Percentiles rank a stretch among this genome's conserved stretches.
These are phyloP conservation scores for Abeoforma whisleri DNA, from an alignment of 78 protist genomes.

Conservation along the genomic window DNA sequence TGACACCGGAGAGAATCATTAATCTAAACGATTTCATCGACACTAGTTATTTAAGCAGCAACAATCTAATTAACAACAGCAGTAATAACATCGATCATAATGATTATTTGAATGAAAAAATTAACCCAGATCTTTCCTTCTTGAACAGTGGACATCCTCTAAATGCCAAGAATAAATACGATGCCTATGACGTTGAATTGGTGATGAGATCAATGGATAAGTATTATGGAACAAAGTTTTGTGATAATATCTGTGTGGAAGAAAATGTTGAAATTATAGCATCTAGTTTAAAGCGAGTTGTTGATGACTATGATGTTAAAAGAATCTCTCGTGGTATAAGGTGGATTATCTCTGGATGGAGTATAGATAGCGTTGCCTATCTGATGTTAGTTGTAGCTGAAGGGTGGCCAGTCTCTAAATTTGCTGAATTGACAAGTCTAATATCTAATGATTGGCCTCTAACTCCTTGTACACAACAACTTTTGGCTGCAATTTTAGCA, in stretches of 20 bases:
- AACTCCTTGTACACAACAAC: slow-evolving; percentile 2
- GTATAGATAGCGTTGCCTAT: slow-evolving; percentile 20
- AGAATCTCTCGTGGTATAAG: slow-evolving; percentile 11
- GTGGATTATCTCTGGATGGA: slow-evolving; percentile 33
- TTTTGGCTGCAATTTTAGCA: not conserved
- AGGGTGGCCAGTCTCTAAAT: slow-evolving; percentile 5
- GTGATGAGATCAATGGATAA: slow-evolving; percentile 19
- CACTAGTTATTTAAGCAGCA: not conserved
- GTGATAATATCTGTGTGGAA: slow-evolving; percentile 10
- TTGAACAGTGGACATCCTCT: not conserved
- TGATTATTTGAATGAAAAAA: too few species aligned
- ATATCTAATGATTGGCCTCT: slow-evolving; percentile 41
- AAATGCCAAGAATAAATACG: not conserved
- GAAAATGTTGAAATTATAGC: slow-evolving; percentile 26
- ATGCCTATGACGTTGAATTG: slow-evolving; percentile 3
- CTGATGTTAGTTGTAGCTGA: not conserved
- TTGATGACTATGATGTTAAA: not conserved
- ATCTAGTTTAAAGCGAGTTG: not conserved
- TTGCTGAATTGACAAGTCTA: not conserved
- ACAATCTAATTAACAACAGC: not conserved
- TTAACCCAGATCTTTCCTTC: not conserved
- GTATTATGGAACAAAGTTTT: slow-evolving; percentile 22
- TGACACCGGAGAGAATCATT: not conserved
- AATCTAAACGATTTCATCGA: too few species aligned
- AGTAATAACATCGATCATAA: too few species aligned